These are phyloP conservation scores for Pichia sp. DNA, from an alignment of 1,139 yeast species.

Conservation along the genomic window DNA sequence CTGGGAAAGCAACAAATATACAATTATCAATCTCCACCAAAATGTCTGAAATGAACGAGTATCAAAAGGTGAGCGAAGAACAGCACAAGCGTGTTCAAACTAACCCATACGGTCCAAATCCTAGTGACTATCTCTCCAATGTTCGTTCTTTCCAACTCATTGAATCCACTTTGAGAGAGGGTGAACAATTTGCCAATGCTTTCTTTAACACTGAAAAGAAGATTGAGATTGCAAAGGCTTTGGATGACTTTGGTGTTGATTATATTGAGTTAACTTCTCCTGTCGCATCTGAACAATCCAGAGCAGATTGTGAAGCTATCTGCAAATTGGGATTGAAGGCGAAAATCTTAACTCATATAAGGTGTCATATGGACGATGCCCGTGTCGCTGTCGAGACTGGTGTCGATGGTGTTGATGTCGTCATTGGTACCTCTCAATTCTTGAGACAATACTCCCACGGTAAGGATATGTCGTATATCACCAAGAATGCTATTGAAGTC, in stretches of 20 bases:
- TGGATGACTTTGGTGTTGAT: slow-evolving; percentile 97
- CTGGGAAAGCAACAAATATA: too few relatives aligned
- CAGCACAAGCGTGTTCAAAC: slow-evolving; percentile 26
- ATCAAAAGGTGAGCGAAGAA: slow-evolving; percentile 46
- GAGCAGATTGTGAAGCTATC: slow-evolving; percentile 93
- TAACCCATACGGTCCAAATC: slow-evolving; percentile 95
- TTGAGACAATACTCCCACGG: slow-evolving; percentile 95
- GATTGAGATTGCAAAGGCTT: slow-evolving; percentile 94
- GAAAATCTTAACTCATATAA: slow-evolving; percentile 83
- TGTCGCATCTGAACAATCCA: slow-evolving; percentile 92
- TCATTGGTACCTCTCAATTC: slow-evolving; percentile 95
- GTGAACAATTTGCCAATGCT: slow-evolving; percentile 98
- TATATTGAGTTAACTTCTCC: slow-evolving; percentile 97
- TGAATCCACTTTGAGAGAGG: slow-evolving; percentile 95
- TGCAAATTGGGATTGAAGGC: slow-evolving; percentile 96
- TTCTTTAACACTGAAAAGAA: slow-evolving; percentile 93
- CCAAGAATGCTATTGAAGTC: slow-evolving; percentile 93
- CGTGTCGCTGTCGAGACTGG: slow-evolving; percentile 96
- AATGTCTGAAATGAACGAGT: slow-evolving; percentile 22
- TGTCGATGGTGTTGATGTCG: slow-evolving; percentile 98
- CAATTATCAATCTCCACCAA: too few relatives aligned
- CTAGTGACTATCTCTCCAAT: slow-evolving; percentile 85
- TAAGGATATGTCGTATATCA: slow-evolving; percentile 97
- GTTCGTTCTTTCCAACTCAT: slow-evolving; percentile 86
- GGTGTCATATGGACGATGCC: slow-evolving; percentile 99